Evolutionary conservation across 768 basidiomycete genomes (phyloP).

Genomic region (Suillus brevipes): DNA sequence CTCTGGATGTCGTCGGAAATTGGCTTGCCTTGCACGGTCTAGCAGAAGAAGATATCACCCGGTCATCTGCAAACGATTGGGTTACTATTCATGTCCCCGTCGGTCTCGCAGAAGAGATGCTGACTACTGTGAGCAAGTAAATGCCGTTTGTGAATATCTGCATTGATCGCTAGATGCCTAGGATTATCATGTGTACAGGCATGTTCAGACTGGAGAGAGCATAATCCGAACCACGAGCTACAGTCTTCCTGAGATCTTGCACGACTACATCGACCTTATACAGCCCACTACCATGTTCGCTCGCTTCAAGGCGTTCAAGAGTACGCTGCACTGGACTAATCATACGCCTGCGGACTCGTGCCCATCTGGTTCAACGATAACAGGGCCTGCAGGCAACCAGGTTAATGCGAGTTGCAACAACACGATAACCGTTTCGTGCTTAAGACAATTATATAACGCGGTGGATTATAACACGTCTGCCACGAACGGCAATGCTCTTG

Average conservation of each 20-base stretch:
- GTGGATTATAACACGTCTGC: slow-evolving; percentile 46
- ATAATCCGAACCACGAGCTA: slow-evolving; percentile 69
- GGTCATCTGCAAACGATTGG: slow-evolving; percentile 73
- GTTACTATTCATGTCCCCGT: slow-evolving; percentile 60
- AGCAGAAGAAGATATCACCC: slow-evolving; percentile 42
- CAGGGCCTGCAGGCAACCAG: slow-evolving; percentile 34
- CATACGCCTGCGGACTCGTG: slow-evolving; percentile 5
- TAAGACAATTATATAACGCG: slow-evolving; percentile 57
- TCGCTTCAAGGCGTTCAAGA: slow-evolving; percentile 43
- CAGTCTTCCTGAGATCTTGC: slow-evolving; percentile 59
- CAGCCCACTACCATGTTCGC: slow-evolving; percentile 75
- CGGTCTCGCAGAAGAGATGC: slow-evolving; percentile 62
- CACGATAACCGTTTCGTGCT: slow-evolving; percentile 52
- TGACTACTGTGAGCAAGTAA: slow-evolving; percentile 53
- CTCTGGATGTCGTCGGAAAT: slow-evolving; percentile 51
- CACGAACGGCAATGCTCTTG: slow-evolving; percentile 48
- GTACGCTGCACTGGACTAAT: slow-evolving; percentile 39
- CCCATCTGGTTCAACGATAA: slow-evolving; percentile 21
- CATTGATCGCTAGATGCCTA: slow-evolving; percentile 22
- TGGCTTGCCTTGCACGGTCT: slow-evolving; percentile 66
- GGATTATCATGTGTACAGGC: slow-evolving; percentile 66
- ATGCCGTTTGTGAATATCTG: neutral
- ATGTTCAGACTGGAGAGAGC: slow-evolving; percentile 50
- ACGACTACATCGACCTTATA: slow-evolving; percentile 63
- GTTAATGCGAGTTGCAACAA: slow-evolving; percentile 51